A percentile compares a stretch with the other conserved stretches of the same genome.
phyloP scores from a whole-genome alignment of 768 basidiomycete genomes.

The Tylopilus cervinicoccineus region DNA sequence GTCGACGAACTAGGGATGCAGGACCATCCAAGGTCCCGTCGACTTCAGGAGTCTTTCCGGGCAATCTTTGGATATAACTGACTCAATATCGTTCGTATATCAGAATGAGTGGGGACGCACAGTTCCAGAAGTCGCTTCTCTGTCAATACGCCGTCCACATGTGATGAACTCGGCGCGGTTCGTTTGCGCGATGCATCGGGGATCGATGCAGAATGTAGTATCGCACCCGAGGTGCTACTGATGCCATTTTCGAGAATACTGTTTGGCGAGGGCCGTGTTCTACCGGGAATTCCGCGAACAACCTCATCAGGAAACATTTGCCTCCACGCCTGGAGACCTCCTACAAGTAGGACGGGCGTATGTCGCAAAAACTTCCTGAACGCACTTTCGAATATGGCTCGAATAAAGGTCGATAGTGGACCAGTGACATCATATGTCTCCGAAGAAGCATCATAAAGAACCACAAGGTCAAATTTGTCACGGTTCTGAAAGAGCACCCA shows the following conservation, averaged over 20 bases:
- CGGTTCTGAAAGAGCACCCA: conserved; percentile 75
- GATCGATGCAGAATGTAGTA: conserved; percentile 14
- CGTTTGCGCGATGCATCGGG: conserved; percentile 15
- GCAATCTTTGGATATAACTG: conserved; percentile 11
- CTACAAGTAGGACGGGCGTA: conserved; percentile 78
- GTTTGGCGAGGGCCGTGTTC: conserved; percentile 11
- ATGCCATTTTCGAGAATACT: conserved; percentile 25
- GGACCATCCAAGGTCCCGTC: conserved; percentile 13
- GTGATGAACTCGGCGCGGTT: conserved; percentile 3
- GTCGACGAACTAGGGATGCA: conserved; percentile 32
- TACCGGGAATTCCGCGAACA: conserved; percentile 22
- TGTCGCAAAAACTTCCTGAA: conserved; percentile 69
- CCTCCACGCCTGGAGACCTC: conserved; percentile 84
- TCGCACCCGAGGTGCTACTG: conserved; percentile 27
- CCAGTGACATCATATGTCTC: conserved; percentile 47
- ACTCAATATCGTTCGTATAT: conserved; percentile 10
- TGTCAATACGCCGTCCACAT: conserved; percentile 16
- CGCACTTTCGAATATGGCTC: conserved; percentile 68
- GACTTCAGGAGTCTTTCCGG: conserved; percentile 13
- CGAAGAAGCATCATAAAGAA: conserved; percentile 73
- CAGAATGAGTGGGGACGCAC: conserved; percentile 18
- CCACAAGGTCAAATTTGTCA: conserved; percentile 84
- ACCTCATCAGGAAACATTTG: conserved; percentile 46
- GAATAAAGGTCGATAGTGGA: conserved; percentile 56
- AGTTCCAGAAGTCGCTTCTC: conserved; percentile 18